These are phyloP conservation scores for Luzula sylvatica DNA, from an alignment of 176 grass and related monocot genomes.

Conservation along the genomic window DNA sequence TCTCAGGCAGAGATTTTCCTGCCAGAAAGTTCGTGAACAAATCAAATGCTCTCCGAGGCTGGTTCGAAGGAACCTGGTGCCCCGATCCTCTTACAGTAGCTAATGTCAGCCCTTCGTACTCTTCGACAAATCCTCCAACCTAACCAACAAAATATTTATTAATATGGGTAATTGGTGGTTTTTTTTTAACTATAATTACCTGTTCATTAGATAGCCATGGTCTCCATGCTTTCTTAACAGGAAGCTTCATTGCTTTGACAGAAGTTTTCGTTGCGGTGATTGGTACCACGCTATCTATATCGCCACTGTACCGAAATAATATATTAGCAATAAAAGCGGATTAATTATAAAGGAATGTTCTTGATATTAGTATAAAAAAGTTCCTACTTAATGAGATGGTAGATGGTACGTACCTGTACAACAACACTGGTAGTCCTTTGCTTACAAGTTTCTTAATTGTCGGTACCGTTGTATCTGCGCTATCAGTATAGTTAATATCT, in stretches of 20 bases:
- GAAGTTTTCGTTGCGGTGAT: constrained; percentile 44
- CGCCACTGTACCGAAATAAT: constrained; percentile 28
- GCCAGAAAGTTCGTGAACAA: constrained; percentile 10
- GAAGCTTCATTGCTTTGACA: constrained; percentile 26
- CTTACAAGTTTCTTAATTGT: constrained; percentile 12
- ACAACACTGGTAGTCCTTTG: constrained; percentile 11
- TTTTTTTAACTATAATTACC: constrained; percentile 19
- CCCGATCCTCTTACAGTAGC: constrained; percentile 23
- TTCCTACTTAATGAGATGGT: no score
- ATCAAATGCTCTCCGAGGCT: constrained; percentile 21
- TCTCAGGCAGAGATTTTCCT: constrained; percentile 14
- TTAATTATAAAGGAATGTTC: background rate
- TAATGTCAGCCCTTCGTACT: constrained; percentile 4
- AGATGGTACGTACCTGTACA: constrained; percentile 13
- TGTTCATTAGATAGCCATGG: constrained; percentile 38
- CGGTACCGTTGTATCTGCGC: background rate
- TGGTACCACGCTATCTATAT: constrained; percentile 29
- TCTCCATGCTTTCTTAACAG: constrained; percentile 27
- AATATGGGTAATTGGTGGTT: background rate
- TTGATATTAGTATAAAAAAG: background rate
- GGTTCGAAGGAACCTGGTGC: constrained; percentile 21
- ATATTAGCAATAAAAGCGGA: background rate
- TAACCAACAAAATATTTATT: background rate
- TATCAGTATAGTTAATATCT: background rate
- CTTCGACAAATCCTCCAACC: constrained; percentile 29